Evolutionary conservation across 2,329 filamentous ascomycete species (phyloP), one percentile per base, ranked within the genome.

Genomic region (Cladorrhinum sp.): DNA sequence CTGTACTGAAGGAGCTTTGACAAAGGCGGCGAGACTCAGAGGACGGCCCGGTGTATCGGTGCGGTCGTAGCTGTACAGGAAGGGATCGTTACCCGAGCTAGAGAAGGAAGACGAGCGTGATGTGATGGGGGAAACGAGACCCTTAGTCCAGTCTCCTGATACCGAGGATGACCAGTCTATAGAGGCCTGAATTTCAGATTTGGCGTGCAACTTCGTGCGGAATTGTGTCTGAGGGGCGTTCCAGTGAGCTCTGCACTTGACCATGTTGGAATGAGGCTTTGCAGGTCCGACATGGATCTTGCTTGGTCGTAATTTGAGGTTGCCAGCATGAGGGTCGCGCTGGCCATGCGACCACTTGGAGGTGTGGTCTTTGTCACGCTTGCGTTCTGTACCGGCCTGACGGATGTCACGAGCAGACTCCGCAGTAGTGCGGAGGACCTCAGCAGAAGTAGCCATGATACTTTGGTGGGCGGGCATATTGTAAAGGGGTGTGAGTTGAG

Each of bases 41-140:
- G 76, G 72, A 59, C 69, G 69, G 49, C 73, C 73, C 0, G 78
- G 78, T 5, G 73, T 74, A 52, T 76, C 74, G 18, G 64, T 58
- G 54, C 70, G 69, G 68, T 81, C 78, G 64, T 77, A 80, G 67
- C 73, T 77, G 65, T 80, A 80, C n/a, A 79, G 67, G 65, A 76
- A 67, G 46, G 73, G 70, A 62, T 77, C 76, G n/a, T 63, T 59
- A 49, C 65, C 65, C 55, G 69, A 67, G 39, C 60, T 65, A 12
- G 42, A 59, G 49, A 48, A 63, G 62, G 28, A 65, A 59, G 58
- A 59, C 26, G 60, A 64, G 24, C 66, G 60, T 39, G 18, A 12
- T 36, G 33, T 16, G 33, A 36, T 16, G 14, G 33, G 33, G 36
- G 42, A n/a, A 42, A 28, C 30, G 8, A 30, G 5, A 21, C 39